Base-by-base conservation (phyloP, 2,329 filamentous ascomycete species). In the Fusarium sp. region DNA sequence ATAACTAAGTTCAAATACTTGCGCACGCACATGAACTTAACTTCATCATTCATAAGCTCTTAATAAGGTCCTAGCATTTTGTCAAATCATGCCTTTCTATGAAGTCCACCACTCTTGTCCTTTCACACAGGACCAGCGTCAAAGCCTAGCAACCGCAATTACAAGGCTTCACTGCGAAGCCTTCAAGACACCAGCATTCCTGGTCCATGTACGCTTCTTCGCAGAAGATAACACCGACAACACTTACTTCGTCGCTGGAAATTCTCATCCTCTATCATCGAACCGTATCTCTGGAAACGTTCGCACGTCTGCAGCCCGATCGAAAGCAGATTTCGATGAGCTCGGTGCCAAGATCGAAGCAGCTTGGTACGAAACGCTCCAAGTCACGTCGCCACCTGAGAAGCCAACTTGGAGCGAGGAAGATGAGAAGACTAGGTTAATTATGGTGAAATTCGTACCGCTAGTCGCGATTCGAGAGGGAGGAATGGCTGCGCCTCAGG, bases 201-300 rank as follows among this genome's bases (percentile, higher is more conserved):
- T 76, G 7, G 74, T 75, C 7, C 74, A 76, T 21, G 59, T 76
- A 4, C 60, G 63, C 18, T 76, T 76, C 23, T n/a, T 65, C 4
- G 32, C 38, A 3, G 59, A 75, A n/a, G 53, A 62, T 0, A 57
- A 42, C 25, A 52, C 32, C 4, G 32, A 67, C 1, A 23, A 69
- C 1, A 57, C 25, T 11, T 76, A 76, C 18, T 76, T 75, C 10
- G 35, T 73, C 3, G 74, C 64, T 1, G 74, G 74, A 4, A 67
- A 61, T 3, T 12, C 66, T 15, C 63, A 67, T 12, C 28, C 35
- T 1, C 9, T 19, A 4, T 66, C 66, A 1, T 68, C 72, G 0
- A 76, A 76, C 23, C 72, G 70, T 6, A 69, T 76, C 21, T 44
- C 74, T 15, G 74, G 63, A 13, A 46, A 52, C 12, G 74, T 76